Percentiles rank a stretch among this genome's conserved stretches.
phyloP scores from a whole-genome alignment of 2,329 filamentous ascomycete species.

The Apiospora malaysiana region DNA sequence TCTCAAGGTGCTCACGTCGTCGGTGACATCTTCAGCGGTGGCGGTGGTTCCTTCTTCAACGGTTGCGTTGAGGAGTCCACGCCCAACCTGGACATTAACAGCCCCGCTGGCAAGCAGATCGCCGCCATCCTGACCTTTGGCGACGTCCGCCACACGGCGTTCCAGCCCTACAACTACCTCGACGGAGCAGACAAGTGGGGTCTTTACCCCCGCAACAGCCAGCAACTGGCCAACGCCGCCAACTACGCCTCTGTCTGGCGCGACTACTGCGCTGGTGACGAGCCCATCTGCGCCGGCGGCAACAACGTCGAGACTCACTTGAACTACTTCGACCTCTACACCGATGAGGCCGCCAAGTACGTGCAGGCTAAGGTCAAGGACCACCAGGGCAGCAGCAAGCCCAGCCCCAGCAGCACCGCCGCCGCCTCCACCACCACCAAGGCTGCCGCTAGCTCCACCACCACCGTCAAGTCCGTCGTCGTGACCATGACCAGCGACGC shows the following conservation, averaged over 20 bases:
- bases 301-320: constrained; percentile 40
- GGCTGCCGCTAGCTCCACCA: not conserved
- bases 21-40: constrained; percentile 43
- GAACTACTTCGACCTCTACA: constrained; percentile 45
- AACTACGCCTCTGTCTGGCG: constrained; percentile 36
- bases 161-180: constrained; percentile 42
- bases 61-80: constrained; percentile 36
- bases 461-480: constrained; percentile 13
- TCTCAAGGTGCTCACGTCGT: constrained; percentile 48
- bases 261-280: constrained; percentile 44
- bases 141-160: constrained; percentile 42
- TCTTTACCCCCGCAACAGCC: constrained; percentile 39
- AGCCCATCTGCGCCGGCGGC: constrained; percentile 47
- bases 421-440: not conserved
- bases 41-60: constrained; percentile 42
- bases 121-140: constrained; percentile 43
- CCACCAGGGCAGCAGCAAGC: not conserved
- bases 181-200: constrained; percentile 34
- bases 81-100: constrained; percentile 35
- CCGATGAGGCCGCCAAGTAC: constrained; percentile 30
- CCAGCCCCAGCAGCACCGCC: not conserved
- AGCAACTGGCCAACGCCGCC: constrained; percentile 37
- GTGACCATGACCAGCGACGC: not conserved
- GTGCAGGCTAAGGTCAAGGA: constrained; percentile 14
- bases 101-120: constrained; percentile 41